These are phyloP conservation scores for Scheffersomyces insectosa DNA, from an alignment of 1,139 yeast genomes.

Conservation along the genomic window DNA sequence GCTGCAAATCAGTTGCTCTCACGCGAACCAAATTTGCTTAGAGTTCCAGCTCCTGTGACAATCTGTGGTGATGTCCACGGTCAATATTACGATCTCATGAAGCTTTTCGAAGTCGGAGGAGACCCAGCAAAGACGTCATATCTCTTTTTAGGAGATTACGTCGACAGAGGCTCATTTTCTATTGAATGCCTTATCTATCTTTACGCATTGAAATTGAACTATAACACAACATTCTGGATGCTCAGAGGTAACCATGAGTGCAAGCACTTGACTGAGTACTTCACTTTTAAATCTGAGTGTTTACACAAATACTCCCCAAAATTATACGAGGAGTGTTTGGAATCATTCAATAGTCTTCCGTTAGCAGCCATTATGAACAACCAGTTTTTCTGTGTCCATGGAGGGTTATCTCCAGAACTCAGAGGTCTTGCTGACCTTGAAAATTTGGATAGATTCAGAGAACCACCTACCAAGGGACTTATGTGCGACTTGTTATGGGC, in stretches of 20 bases:
- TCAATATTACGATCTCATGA: conserved; percentile 87
- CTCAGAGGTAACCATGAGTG: conserved; percentile 96
- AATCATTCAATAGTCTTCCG: conserved; percentile 85
- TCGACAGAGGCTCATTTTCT: conserved; percentile 91
- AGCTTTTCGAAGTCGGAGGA: conserved; percentile 93
- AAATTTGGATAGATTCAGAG: conserved; percentile 75
- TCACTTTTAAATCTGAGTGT: conserved; percentile 91
- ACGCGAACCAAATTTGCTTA: conserved; percentile 75
- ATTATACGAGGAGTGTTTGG: conserved; percentile 75
- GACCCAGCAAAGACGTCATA: conserved; percentile 77
- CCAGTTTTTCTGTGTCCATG: conserved; percentile 95
- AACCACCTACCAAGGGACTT: conserved; percentile 91
- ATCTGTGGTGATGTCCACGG: conserved; percentile 98
- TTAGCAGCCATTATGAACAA: conserved; percentile 92
- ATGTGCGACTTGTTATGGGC: conserved; percentile 98
- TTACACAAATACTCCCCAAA: conserved; percentile 72
- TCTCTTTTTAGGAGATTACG: conserved; percentile 91
- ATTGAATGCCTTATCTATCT: conserved; percentile 83
- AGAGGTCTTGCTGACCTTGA: conserved; percentile 69
- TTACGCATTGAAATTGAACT: conserved; percentile 78
- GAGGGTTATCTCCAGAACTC: conserved; percentile 92
- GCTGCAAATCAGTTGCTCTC: conserved; percentile 69
- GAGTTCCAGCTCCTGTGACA: conserved; percentile 90
- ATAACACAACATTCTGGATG: conserved; percentile 76
- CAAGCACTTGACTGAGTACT: conserved; percentile 88